A percentile compares a stretch with the other conserved stretches of the same genome.
Conservation (phyloP, 2,329 filamentous ascomycete species). For the Paecilomyces variotii region DNA sequence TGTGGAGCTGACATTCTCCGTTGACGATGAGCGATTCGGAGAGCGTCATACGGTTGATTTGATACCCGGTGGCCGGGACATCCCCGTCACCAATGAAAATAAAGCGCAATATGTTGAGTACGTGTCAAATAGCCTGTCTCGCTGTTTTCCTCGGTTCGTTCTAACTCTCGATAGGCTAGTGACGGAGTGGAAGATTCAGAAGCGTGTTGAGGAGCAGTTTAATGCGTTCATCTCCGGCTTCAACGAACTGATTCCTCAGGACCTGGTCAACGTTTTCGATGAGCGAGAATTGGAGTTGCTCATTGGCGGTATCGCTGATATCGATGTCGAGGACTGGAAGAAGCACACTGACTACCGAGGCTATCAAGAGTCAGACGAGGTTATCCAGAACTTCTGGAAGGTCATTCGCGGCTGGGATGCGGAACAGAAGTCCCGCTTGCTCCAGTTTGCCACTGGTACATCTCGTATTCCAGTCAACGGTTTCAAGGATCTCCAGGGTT, state of each 20-base stretch:
- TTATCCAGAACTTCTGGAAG: slow-evolving; percentile 99
- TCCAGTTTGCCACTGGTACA: slow-evolving; percentile 96
- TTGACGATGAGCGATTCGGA: slow-evolving; percentile 94
- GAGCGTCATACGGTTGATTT: slow-evolving; percentile 91
- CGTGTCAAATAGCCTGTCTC: slow-evolving; percentile 20
- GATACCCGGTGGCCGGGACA: slow-evolving; percentile 80
- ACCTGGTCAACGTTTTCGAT: slow-evolving; percentile 97
- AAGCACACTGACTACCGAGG: slow-evolving; percentile 99
- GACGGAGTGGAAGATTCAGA: slow-evolving; percentile 98
- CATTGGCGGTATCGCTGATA: slow-evolving; percentile 98
- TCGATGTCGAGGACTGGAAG: slow-evolving; percentile 99
- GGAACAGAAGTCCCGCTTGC: slow-evolving; percentile 89
- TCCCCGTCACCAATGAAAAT: slow-evolving; percentile 96
- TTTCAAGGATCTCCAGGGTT: slow-evolving; percentile 97
- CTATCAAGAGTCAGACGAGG: slow-evolving; percentile 95
- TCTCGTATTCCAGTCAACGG: slow-evolving; percentile 98
- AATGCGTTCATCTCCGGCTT: slow-evolving; percentile 96
- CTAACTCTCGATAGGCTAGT: slow-evolving; percentile 54
- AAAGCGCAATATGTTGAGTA: slow-evolving; percentile 97
- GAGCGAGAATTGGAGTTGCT: slow-evolving; percentile 93
- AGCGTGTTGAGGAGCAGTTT: slow-evolving; percentile 97
- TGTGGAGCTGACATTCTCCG: slow-evolving; percentile 90
- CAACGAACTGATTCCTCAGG: slow-evolving; percentile 92
- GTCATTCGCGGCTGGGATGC: slow-evolving; percentile 91
- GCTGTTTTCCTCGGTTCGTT: slow-evolving; percentile 1